phyloP scores from a whole-genome alignment of 345 rosid species.

The Cardamine resedifolia region DNA sequence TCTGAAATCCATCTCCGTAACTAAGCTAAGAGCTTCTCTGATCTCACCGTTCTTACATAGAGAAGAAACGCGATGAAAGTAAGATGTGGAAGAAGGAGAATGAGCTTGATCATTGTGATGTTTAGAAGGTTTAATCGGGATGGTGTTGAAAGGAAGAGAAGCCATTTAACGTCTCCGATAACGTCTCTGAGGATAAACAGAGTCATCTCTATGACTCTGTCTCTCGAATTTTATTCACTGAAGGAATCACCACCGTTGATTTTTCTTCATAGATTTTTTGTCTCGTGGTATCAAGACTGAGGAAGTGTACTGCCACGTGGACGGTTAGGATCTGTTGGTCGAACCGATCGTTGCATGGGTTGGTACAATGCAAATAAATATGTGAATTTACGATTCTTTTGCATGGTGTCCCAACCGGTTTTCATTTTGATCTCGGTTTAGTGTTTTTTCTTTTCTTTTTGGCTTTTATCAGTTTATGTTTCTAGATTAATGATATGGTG shows the following conservation, averaged over 20 bases:
- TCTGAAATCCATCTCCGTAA: conserved; percentile 52
- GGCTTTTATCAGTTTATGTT: neutral
- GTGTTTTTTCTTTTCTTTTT: neutral
- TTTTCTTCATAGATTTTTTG: neutral
- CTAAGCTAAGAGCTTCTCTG: conserved; percentile 54
- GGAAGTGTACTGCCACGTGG: neutral
- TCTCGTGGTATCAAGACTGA: neutral
- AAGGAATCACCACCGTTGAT: conserved; percentile 18
- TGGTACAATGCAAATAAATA: neutral
- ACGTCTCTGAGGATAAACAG: conserved; percentile 34
- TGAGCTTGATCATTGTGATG: conserved; percentile 24
- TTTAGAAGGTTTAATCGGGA: conserved; percentile 5
- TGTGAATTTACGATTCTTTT: neutral
- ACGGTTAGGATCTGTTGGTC: neutral
- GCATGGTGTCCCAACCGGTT: neutral
- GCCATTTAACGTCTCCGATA: conserved; percentile 41
- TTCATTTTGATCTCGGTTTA: neutral
- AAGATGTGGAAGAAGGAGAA: conserved; percentile 32
- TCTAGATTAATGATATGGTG: neutral
- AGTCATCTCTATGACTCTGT: no score
- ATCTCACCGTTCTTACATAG: conserved; percentile 59
- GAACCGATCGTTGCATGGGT: neutral
- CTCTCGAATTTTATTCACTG: neutral
- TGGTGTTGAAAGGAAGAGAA: conserved; percentile 41
- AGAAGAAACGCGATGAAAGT: conserved; percentile 48